Evolutionary conservation across 1,139 yeast genomes (phyloP).

Genomic region (Scheffersomyces quercinus): DNA sequence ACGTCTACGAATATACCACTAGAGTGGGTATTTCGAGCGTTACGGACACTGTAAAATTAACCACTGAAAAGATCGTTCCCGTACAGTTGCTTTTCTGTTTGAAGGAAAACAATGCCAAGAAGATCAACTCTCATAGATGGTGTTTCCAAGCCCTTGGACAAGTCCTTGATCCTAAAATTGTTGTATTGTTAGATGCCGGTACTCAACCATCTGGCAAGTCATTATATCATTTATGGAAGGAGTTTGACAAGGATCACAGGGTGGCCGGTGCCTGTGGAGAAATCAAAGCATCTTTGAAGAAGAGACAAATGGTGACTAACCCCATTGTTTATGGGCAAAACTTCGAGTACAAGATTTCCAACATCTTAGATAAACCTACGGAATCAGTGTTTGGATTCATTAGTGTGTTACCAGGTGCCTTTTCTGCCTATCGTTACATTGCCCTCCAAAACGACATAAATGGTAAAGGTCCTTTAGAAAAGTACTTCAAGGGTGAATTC

Average conservation of each 20-base stretch:
- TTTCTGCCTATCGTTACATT: conserved; percentile 44
- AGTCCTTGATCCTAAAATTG: conserved; percentile 45
- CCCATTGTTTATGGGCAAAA: conserved; percentile 51
- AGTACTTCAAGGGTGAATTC: conserved; percentile 51
- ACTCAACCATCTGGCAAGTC: conserved; percentile 50
- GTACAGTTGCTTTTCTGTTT: conserved; percentile 49
- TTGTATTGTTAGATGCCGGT: conserved; percentile 48
- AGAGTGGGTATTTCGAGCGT: conserved; percentile 49
- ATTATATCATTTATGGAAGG: conserved; percentile 50
- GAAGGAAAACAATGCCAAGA: conserved; percentile 49
- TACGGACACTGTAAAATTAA: conserved; percentile 47
- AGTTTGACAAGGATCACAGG: conserved; percentile 46
- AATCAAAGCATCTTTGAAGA: conserved; percentile 44
- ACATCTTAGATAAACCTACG: conserved; percentile 48
- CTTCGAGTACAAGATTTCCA: conserved; percentile 48
- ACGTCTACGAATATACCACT: conserved; percentile 49
- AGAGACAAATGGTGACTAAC: conserved; percentile 41
- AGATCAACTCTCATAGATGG: conserved; percentile 53
- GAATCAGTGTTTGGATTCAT: conserved; percentile 49
- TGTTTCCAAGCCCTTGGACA: conserved; percentile 51
- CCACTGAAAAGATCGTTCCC: conserved; percentile 51
- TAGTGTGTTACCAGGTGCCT: conserved; percentile 50
- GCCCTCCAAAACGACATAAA: conserved; percentile 45
- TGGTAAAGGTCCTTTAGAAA: conserved; percentile 49
- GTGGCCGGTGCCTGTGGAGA: conserved; percentile 57